These are phyloP conservation scores for Colletotrichum zoysiae DNA, from an alignment of 2,329 filamentous ascomycete genomes.

Conservation along the genomic window DNA sequence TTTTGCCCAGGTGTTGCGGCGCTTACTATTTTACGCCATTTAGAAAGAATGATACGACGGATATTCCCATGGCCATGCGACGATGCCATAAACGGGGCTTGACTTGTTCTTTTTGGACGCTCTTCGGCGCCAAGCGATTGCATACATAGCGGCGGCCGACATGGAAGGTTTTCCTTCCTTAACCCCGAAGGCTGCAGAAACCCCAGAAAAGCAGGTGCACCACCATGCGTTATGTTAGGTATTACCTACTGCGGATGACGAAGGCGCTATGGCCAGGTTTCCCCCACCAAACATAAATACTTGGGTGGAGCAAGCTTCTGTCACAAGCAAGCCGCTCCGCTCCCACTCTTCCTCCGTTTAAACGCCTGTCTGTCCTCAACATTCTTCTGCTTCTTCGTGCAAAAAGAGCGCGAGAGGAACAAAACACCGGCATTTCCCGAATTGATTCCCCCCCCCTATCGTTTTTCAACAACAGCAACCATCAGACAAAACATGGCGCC, in stretches of 20 bases:
- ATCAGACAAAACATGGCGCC: slow-evolving; percentile 52
- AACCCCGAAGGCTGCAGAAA: slow-evolving; percentile 22
- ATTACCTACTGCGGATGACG: slow-evolving; percentile 35
- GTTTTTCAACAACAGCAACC: neutral
- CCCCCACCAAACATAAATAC: slow-evolving; percentile 32
- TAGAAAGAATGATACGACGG: slow-evolving; percentile 6
- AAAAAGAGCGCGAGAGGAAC: slow-evolving; percentile 1
- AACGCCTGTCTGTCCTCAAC: slow-evolving; percentile 33
- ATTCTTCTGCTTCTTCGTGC: neutral
- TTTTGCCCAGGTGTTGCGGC: slow-evolving; percentile 28
- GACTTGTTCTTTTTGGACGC: neutral
- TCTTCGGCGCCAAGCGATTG: slow-evolving; percentile 12
- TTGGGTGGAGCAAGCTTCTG: slow-evolving; percentile 36
- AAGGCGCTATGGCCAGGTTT: slow-evolving; percentile 41
- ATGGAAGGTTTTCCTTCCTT: slow-evolving; percentile 13
- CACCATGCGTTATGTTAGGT: slow-evolving; percentile 14
- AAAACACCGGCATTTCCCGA: neutral
- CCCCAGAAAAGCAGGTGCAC: slow-evolving; percentile 20
- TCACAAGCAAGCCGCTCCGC: slow-evolving; percentile 32
- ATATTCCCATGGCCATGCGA: neutral
- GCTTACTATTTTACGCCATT: slow-evolving; percentile 1
- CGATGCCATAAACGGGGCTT: neutral
- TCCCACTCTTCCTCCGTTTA: slow-evolving; percentile 7
- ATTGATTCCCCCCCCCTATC: too few relatives aligned
- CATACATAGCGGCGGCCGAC: slow-evolving; percentile 18